A percentile compares a stretch with the other conserved stretches of the same genome.
These are phyloP conservation scores for Niebla homalea DNA, from an alignment of 495 filamentous ascomycete species.

Conservation along the genomic window DNA sequence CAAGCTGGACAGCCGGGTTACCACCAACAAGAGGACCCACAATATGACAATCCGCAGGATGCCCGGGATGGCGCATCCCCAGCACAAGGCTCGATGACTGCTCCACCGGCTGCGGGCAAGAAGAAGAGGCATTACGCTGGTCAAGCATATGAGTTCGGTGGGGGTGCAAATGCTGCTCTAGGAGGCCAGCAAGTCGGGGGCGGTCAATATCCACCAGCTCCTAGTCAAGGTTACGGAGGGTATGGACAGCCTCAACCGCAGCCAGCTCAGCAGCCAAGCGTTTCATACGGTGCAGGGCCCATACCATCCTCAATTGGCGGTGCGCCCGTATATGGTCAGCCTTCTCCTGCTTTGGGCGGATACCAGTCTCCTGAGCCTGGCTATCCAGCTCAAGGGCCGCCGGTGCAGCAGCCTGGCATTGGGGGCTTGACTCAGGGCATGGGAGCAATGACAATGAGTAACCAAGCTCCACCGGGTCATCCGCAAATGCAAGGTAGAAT, in stretches of 20 bases:
- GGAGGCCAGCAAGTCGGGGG: constrained; percentile 43
- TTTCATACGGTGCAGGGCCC: constrained; percentile 37
- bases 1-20: constrained; percentile 29
- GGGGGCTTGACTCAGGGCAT: constrained; percentile 72
- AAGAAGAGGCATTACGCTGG: constrained; percentile 92
- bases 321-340: constrained; percentile 17
- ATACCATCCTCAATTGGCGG: constrained; percentile 23
- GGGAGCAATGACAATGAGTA: constrained; percentile 62
- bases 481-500: constrained; percentile 37
- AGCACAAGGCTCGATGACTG: constrained; percentile 22
- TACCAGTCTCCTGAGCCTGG: constrained; percentile 55
- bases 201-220: constrained; percentile 30
- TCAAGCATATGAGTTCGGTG: constrained; percentile 84
- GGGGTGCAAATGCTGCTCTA: constrained; percentile 70
- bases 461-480: constrained; percentile 32
- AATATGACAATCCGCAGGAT: constrained; percentile 30
- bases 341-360: constrained; percentile 29
- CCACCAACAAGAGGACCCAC: constrained; percentile 32
- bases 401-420: constrained; percentile 43
- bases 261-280: constrained; percentile 33
- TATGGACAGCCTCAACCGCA: constrained; percentile 42
- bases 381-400: constrained; percentile 42
- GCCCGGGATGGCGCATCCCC: constrained; percentile 30
- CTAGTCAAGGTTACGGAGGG: constrained; percentile 28
- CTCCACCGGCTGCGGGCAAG: constrained; percentile 39